Evolutionary conservation across 2,329 filamentous ascomycete species (phyloP), one percentile per base, ranked within the genome.

Genomic region (Pestalotiopsis sp.): DNA sequence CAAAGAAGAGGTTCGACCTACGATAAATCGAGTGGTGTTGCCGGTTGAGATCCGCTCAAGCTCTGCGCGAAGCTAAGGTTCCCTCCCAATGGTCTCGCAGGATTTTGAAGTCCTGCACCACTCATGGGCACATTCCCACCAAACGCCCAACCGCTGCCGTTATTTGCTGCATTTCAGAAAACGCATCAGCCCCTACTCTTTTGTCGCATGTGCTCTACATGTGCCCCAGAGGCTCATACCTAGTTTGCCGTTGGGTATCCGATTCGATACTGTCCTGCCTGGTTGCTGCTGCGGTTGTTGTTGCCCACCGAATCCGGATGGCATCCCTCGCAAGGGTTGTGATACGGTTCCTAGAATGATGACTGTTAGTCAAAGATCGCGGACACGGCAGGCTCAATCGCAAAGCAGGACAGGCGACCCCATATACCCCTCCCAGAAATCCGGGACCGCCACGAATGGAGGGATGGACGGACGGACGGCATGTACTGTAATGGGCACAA

Each of bases 11-110:
- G 20, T 52, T 64, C 61, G 73, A 90, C 89, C 81, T 87, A 91
- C 89, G 89, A 90, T 68, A 88, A 82, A 77, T 92, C 90, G 70
- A 91, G 80, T 57, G 89, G 85, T 71, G 89, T 89, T 73, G 86
- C 82, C 73, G 87, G 85, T 79, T 90, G 89, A 68, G 89, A 90
- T 71, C 87, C 87, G 75, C 85, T 86, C 75, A 91, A 81, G 76
- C 88, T 91, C 78, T 91, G 89, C 63, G 89, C 89, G 80, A 91
- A 91, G 79, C 89, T 91, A 69, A 89, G 82, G 78, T 86, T 89
- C 74, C 88, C 83, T 71, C 85, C 84, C 75, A 89, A 80, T 81
- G 89, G 85, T 75, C 87, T 83, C 67, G 82, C 79, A 64, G 84
- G 82, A 72, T 84, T 88, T 75, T 84, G 87, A 68, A 89, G 82